Evolutionary conservation across 257 asterid species (phyloP).

Genomic region (Solanum etuberosum): DNA sequence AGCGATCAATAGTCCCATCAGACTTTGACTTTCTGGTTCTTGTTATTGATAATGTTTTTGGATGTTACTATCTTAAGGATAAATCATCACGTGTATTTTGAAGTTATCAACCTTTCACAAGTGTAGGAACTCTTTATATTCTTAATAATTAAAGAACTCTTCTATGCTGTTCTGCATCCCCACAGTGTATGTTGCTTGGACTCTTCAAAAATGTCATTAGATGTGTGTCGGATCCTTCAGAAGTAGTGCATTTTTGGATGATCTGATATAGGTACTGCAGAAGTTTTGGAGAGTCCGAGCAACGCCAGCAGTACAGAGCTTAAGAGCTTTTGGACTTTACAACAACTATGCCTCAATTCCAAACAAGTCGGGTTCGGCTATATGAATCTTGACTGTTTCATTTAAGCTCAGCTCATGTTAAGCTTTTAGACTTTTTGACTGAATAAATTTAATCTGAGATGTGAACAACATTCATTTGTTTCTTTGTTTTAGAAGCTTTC

Average conservation of each 20-base stretch:
- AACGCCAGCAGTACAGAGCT: background rate
- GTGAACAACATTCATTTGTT: background rate
- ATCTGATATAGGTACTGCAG: background rate
- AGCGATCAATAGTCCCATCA: no score
- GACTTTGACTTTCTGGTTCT: background rate
- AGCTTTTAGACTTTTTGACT: background rate
- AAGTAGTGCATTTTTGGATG: background rate
- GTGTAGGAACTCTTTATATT: background rate
- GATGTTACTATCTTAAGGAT: background rate
- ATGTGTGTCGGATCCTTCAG: background rate
- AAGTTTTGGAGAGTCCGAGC: background rate
- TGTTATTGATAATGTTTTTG: background rate
- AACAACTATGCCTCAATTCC: background rate
- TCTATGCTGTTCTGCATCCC: background rate
- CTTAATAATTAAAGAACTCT: background rate
- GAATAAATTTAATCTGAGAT: background rate
- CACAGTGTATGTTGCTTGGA: background rate
- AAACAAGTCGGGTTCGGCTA: background rate
- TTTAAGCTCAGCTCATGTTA: background rate
- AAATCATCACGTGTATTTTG: background rate
- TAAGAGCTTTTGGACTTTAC: background rate
- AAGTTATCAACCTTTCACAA: background rate
- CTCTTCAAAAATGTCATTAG: background rate
- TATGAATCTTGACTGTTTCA: background rate
- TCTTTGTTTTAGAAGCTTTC: background rate